phyloP scores from a whole-genome alignment of 2,329 filamentous ascomycete genomes.

The Verticillium isaacii region DNA sequence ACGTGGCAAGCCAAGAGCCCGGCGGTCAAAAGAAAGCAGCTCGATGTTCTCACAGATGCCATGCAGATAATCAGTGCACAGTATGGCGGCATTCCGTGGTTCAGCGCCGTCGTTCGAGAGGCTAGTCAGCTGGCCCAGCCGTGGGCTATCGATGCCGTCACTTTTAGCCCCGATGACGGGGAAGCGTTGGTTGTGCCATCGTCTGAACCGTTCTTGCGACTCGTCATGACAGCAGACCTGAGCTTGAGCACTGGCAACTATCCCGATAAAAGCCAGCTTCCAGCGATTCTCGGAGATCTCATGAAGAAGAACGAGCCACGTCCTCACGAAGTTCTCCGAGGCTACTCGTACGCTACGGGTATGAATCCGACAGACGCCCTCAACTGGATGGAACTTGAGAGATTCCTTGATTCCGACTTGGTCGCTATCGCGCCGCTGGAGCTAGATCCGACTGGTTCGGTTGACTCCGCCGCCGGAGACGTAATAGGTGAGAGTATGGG shows the following conservation, averaged over 20 bases:
- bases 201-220: not conserved
- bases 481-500: no score
- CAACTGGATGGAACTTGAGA: not conserved
- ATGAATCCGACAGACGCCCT: not conserved
- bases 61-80: constrained; percentile 40
- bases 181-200: not conserved
- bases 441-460: no score
- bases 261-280: not conserved
- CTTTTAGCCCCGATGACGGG: not conserved
- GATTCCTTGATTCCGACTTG: not conserved
- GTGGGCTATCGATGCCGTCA: not conserved
- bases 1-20: no score
- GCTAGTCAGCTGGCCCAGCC: constrained; percentile 34
- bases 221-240: not conserved
- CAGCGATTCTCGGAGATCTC: not conserved
- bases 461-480: no score
- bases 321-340: not conserved
- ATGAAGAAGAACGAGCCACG: not conserved
- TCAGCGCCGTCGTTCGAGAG: constrained; percentile 36
- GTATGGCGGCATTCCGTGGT: constrained; percentile 39
- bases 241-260: not conserved
- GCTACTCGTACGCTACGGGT: not conserved
- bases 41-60: constrained; percentile 38
- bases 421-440: no score
- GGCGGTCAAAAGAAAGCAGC: constrained; percentile 31